A percentile compares a stretch with the other conserved stretches of the same genome.
Evolutionary conservation across 2,329 filamentous ascomycete genomes (phyloP).

Genomic region (Ascomycota sp.): DNA sequence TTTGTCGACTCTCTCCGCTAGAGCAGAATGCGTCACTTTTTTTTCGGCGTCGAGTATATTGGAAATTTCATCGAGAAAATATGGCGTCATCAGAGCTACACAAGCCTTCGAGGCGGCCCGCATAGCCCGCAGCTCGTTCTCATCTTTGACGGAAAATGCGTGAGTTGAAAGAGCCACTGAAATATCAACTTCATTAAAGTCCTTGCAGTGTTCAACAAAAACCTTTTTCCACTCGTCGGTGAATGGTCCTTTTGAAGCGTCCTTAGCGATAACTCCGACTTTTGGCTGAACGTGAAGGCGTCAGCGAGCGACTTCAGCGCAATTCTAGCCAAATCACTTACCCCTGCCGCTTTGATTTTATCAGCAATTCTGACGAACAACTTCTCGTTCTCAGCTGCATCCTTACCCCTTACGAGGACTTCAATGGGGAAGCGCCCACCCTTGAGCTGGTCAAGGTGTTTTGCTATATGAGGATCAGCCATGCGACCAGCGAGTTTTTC

Average conservation of each 20-base stretch:
- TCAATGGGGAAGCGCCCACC: slow-evolving; percentile 84
- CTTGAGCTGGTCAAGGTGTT: slow-evolving; percentile 81
- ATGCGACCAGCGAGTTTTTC: not conserved
- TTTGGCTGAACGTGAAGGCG: slow-evolving; percentile 42
- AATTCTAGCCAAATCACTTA: slow-evolving; percentile 23
- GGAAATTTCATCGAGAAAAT: slow-evolving; percentile 97
- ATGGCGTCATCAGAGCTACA: slow-evolving; percentile 84
- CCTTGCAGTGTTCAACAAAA: slow-evolving; percentile 59
- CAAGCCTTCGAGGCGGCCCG: slow-evolving; percentile 86
- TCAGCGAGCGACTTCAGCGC: slow-evolving; percentile 1
- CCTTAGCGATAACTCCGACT: slow-evolving; percentile 70
- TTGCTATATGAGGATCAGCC: slow-evolving; percentile 37
- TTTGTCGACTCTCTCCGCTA: slow-evolving; percentile 72
- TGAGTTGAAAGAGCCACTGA: slow-evolving; percentile 59
- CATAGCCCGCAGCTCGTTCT: slow-evolving; percentile 82
- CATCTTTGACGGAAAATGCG: slow-evolving; percentile 84
- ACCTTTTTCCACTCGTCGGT: slow-evolving; percentile 89
- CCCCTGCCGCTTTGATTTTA: slow-evolving; percentile 69
- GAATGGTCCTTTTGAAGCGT: slow-evolving; percentile 69
- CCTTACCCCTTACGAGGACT: slow-evolving; percentile 79
- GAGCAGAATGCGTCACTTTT: slow-evolving; percentile 75
- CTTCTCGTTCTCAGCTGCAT: slow-evolving; percentile 78
- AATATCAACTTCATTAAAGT: slow-evolving; percentile 76
- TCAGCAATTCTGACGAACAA: slow-evolving; percentile 70
- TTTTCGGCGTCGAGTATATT: slow-evolving; percentile 89